These are phyloP conservation scores for Calocybe cyanea DNA, from an alignment of 768 basidiomycete genomes.

Conservation along the genomic window DNA sequence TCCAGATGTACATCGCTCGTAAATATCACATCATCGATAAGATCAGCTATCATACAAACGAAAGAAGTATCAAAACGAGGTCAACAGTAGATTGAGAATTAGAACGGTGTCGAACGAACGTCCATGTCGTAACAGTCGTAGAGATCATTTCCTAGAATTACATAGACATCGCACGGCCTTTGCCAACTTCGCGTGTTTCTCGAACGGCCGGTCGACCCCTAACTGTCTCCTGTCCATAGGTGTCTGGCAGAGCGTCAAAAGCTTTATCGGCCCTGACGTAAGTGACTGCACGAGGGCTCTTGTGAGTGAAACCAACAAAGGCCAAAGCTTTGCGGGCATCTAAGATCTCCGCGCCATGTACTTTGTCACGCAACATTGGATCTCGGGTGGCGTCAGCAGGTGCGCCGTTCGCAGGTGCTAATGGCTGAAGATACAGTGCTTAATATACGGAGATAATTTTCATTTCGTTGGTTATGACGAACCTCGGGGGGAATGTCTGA, in stretches of 20 bases:
- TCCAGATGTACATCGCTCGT: background rate
- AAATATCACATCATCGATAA: background rate
- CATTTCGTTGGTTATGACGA: slow-evolving; percentile 20
- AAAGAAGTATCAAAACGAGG: background rate
- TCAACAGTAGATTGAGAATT: background rate
- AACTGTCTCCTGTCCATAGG: slow-evolving; percentile 44
- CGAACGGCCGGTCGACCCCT: slow-evolving; percentile 67
- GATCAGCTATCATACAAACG: background rate
- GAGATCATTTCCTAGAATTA: slow-evolving; percentile 31
- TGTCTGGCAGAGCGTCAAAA: slow-evolving; percentile 55
- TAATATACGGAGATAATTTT: slow-evolving; percentile 3
- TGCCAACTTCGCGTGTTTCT: slow-evolving; percentile 57
- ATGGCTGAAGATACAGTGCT: slow-evolving; percentile 58
- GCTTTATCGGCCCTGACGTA: slow-evolving; percentile 74
- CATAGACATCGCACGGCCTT: slow-evolving; percentile 82
- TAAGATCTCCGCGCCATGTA: slow-evolving; percentile 83
- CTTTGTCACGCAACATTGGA: slow-evolving; percentile 80
- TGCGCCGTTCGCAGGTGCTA: slow-evolving; percentile 84
- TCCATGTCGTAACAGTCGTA: slow-evolving; percentile 12
- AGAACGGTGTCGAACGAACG: slow-evolving; percentile 1
- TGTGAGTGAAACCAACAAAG: slow-evolving; percentile 90
- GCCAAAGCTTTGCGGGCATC: slow-evolving; percentile 88
- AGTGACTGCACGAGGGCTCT: slow-evolving; percentile 75
- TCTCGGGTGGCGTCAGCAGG: slow-evolving; percentile 84
- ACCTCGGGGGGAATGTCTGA: slow-evolving; percentile 92